phyloP scores from a whole-genome alignment of 495 filamentous ascomycete genomes.

The Aspergillus kassunensis region DNA sequence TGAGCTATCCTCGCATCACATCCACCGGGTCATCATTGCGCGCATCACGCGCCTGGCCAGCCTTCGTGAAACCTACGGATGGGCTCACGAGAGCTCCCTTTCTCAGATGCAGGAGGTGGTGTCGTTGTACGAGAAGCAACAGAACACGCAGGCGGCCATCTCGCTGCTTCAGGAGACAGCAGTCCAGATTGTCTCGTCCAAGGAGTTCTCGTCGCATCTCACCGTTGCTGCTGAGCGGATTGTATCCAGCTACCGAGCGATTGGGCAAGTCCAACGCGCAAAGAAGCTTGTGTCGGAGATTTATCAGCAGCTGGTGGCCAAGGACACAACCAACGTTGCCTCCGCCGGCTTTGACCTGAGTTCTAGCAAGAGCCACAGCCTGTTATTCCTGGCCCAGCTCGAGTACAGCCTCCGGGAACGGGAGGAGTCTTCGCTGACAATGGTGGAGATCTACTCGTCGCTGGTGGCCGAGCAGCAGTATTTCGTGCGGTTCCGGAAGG shows the following conservation, averaged over 20 bases:
- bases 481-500: conserved; percentile 35
- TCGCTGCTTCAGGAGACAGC: conserved; percentile 31
- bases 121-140: conserved; percentile 28
- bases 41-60: conserved; percentile 27
- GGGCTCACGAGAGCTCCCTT: conserved; percentile 36
- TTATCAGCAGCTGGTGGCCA: conserved; percentile 31
- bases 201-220: conserved; percentile 27
- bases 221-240: conserved; percentile 30
- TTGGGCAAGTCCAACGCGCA: conserved; percentile 28
- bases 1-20: conserved; percentile 22
- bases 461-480: conserved; percentile 36
- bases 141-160: conserved; percentile 20
- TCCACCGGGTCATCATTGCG: conserved; percentile 24
- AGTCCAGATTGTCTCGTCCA: conserved; percentile 27
- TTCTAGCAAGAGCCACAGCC: conserved; percentile 29
- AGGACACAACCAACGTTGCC: conserved; percentile 15
- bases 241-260: conserved; percentile 29
- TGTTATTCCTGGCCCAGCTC: conserved; percentile 37
- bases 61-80: conserved; percentile 29
- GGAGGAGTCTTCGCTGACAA: conserved; percentile 19
- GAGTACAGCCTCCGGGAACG: conserved; percentile 28
- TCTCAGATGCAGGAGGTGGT: conserved; percentile 31
- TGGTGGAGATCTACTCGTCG: conserved; percentile 35
- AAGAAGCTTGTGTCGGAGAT: conserved; percentile 30
- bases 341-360: conserved; percentile 22